These are phyloP conservation scores for Laetiporus sulphureus DNA, from an alignment of 1,284 basidiomycete genomes.

Conservation along the genomic window DNA sequence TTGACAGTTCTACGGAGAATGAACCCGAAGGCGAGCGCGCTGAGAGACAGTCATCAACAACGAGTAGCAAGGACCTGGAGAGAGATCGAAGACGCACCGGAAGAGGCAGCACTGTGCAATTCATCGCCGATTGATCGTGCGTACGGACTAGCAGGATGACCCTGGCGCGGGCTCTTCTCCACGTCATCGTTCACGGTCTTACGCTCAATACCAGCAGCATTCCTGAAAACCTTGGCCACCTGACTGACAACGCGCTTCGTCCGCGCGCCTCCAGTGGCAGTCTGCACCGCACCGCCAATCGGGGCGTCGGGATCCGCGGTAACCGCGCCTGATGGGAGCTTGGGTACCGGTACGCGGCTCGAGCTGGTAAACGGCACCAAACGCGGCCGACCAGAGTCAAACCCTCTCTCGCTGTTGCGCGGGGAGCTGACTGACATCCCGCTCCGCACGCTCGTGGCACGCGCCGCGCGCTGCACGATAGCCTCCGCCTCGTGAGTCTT, in stretches of 20 bases:
- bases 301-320: slow-evolving; percentile 22
- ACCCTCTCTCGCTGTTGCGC: slow-evolving; percentile 14
- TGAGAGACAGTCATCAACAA: too few relatives aligned
- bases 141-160: slow-evolving; percentile 58
- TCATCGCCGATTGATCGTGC: slow-evolving; percentile 58
- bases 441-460: slow-evolving; percentile 43
- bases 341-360: slow-evolving; percentile 58
- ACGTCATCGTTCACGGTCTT: slow-evolving; percentile 36
- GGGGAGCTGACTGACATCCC: slow-evolving; percentile 27
- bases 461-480: slow-evolving; percentile 39
- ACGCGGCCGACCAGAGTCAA: slow-evolving; percentile 39
- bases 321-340: slow-evolving; percentile 25
- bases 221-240: slow-evolving; percentile 49
- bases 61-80: too few relatives aligned
- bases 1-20: slow-evolving; percentile 54
- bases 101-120: slow-evolving; percentile 8
- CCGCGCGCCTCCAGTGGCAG: slow-evolving; percentile 9
- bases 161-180: slow-evolving; percentile 33
- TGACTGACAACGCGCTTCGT: slow-evolving; percentile 54
- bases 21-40: slow-evolving; percentile 38
- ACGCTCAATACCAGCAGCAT: slow-evolving; percentile 32
- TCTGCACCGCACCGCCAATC: slow-evolving; percentile 13
- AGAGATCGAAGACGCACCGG: slow-evolving; percentile 12
- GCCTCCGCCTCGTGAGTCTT: slow-evolving; percentile 38
- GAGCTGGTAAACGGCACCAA: slow-evolving; percentile 71